These are phyloP conservation scores for Ormosia semicastrata DNA, from an alignment of 306 rosid species.

Conservation along the genomic window DNA sequence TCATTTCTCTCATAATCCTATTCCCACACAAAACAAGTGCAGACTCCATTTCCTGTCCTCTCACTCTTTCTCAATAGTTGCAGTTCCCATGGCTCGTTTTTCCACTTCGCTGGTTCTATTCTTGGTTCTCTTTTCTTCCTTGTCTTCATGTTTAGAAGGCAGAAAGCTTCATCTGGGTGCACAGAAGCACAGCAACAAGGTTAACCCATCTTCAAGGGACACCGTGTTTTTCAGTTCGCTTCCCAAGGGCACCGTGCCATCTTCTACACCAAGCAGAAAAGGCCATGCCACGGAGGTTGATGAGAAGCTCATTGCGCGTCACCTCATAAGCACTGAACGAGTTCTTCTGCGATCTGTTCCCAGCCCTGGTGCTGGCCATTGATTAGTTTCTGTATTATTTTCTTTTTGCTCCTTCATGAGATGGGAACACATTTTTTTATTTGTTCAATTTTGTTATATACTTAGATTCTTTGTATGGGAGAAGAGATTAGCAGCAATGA, in stretches of 20 bases:
- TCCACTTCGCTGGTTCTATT: constrained; percentile 35
- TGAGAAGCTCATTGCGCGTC: constrained; percentile 68
- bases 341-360: constrained; percentile 62
- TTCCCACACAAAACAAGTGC: neutral
- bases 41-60: neutral
- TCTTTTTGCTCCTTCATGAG: neutral
- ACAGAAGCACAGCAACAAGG: neutral
- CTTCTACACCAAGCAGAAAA: constrained; percentile 73
- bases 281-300: constrained; percentile 56
- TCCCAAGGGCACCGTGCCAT: constrained; percentile 74
- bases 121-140: constrained; percentile 33
- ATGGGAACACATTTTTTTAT: constrained; percentile 11
- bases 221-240: constrained; percentile 56
- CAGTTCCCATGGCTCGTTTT: constrained; percentile 50
- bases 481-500: constrained; percentile 1
- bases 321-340: constrained; percentile 49
- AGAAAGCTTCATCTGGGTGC: constrained; percentile 45
- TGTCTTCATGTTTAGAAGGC: constrained; percentile 39
- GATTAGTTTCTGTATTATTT: neutral
- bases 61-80: neutral
- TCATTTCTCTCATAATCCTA: neutral
- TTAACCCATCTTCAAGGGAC: constrained; percentile 5
- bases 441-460: constrained; percentile 19
- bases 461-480: neutral
- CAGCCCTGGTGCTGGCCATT: constrained; percentile 88